These are phyloP conservation scores for Phanerochaete sordida DNA, from an alignment of 768 basidiomycete species.

Conservation along the genomic window DNA sequence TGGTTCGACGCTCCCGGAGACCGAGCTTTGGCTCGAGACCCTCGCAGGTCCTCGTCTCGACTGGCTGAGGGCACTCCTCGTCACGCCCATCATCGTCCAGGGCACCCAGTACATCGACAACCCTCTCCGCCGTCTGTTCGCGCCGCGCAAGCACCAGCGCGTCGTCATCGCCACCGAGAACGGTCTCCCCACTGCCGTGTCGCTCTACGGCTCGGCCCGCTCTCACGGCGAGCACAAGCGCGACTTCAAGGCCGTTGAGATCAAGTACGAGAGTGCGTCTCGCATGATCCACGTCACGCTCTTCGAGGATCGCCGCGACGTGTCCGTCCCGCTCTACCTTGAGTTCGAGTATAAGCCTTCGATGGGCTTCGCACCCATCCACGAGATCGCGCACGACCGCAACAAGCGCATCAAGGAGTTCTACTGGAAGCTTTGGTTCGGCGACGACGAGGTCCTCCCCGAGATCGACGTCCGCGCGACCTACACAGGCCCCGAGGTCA, in stretches of 20 bases:
- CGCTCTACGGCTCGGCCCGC: conserved; percentile 74
- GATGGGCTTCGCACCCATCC: conserved; percentile 88
- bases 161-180: conserved; percentile 53
- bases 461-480: conserved; percentile 76
- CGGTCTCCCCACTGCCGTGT: conserved; percentile 53
- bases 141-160: conserved; percentile 76
- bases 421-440: conserved; percentile 99
- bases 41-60: conserved; percentile 77
- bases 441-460: conserved; percentile 75
- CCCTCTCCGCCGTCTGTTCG: conserved; percentile 81
- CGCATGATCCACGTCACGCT: conserved; percentile 67
- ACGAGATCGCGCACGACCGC: conserved; percentile 79
- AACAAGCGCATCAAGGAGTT: conserved; percentile 94
- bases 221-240: conserved; percentile 71
- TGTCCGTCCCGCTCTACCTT: conserved; percentile 76
- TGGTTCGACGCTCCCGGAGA: conserved; percentile 50
- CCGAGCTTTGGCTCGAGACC: conserved; percentile 75
- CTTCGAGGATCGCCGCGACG: conserved; percentile 77
- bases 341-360: conserved; percentile 86
- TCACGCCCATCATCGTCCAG: conserved; percentile 81
- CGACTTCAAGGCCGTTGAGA: conserved; percentile 81
- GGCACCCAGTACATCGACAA: conserved; percentile 85
- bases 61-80: conserved; percentile 86
- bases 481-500: conserved; percentile 85
- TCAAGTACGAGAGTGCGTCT: conserved; percentile 51